Base-by-base conservation (phyloP, 495 filamentous ascomycete genomes). In the Aspergillus homomorphus region DNA sequence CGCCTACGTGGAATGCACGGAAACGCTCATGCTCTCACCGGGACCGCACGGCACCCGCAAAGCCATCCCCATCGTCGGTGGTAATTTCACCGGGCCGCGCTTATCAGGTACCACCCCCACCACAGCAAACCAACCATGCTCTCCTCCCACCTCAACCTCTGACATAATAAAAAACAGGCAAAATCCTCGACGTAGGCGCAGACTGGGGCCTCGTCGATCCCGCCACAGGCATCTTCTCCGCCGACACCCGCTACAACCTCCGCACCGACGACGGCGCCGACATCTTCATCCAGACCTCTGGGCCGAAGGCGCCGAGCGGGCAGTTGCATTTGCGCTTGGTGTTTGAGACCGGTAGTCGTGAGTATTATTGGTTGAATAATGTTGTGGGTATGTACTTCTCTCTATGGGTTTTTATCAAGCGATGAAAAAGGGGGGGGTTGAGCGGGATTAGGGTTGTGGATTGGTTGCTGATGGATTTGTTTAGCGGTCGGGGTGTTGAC, bases 321-420 rank as follows among this genome's bases (percentile, higher is more conserved):
- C 50, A 68, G 38, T 42, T 70, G 46, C 70, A 71, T 66, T 46
- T 71, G 33, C 63, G 62, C 1, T 45, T 73, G 53, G 21, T 69
- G 16, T 69, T 70, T 54, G 65, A 65, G 51, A 69, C 70, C 0
- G 68, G 65, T 0, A 62, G 63, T 61, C 41, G 59, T 19, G 63
- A 64, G 28, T 73, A 73, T 58, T 71, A 73, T 51, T 73, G 70
- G 70, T 45, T 70, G 62, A 73, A 73, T 59, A 68, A 70, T 61
- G 58, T 73, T 45, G 49, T 73, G 55, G 70, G 70, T 70, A 45
- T 51, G 69, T 66, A 21, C 14, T 19, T 23, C 7, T 41, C 28
- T 54, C 20, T 43, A n/a, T n/a, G n/a, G n/a, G n/a, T 23, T 45
- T 23, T 43, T 1, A 15, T 6, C 22, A 3, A 22, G 18, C 4